A percentile compares a stretch with the other conserved stretches of the same genome.
Conservation (phyloP, 176 grass and related monocot species). For the Aegilops bicornis region DNA sequence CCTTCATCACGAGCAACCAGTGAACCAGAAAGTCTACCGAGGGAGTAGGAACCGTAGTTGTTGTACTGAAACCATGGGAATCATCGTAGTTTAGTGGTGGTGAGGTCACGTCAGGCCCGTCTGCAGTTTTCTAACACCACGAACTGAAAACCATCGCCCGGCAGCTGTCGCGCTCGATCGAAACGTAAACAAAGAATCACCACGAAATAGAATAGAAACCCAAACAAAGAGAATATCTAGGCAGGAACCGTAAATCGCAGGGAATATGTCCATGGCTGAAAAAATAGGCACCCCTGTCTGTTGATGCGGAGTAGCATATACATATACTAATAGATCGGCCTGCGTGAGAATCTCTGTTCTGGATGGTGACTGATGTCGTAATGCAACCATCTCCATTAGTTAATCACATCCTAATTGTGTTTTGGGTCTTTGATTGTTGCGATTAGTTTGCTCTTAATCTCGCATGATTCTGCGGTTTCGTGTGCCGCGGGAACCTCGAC, state of each 20-base stretch:
- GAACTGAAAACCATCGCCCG: background rate
- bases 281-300: slow-evolving; percentile 37
- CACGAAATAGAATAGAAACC: background rate
- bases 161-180: background rate
- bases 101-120: background rate
- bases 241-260: background rate
- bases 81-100: background rate
- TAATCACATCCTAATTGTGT: slow-evolving; percentile 25
- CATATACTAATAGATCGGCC: slow-evolving; percentile 6
- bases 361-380: slow-evolving; percentile 16
- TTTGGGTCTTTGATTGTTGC: background rate
- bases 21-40: background rate
- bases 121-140: slow-evolving; percentile 9
- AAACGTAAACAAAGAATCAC: slow-evolving; percentile 10
- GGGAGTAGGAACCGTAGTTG: background rate
- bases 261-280: background rate
- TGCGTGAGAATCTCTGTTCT: slow-evolving; percentile 17
- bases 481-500: slow-evolving; percentile 21
- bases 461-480: background rate
- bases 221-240: background rate
- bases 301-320: slow-evolving; percentile 14
- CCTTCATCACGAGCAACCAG: background rate
- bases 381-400: background rate
- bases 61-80: background rate
- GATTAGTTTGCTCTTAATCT: slow-evolving; percentile 16